Evolutionary conservation across 2,329 filamentous ascomycete genomes (phyloP).

Genomic region (Alternaria metachromatica): DNA sequence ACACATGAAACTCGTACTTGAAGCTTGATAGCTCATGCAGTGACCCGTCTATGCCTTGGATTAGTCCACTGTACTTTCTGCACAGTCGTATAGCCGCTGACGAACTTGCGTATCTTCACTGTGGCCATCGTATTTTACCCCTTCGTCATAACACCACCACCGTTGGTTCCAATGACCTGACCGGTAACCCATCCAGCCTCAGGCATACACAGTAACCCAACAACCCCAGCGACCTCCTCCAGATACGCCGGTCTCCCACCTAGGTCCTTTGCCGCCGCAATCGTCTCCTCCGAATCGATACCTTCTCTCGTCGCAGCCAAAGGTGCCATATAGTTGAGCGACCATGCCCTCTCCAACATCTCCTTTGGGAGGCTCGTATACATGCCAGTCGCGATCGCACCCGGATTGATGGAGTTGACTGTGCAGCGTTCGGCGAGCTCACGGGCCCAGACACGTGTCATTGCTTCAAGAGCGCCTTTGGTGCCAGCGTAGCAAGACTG

Average conservation of each 20-base stretch:
- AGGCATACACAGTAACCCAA: constrained; percentile 72
- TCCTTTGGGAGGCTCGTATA: constrained; percentile 63
- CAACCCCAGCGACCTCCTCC: constrained; percentile 72
- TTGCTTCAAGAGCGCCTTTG: constrained; percentile 68
- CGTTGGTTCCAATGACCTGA: constrained; percentile 77
- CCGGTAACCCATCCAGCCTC: constrained; percentile 77
- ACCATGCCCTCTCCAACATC: constrained; percentile 64
- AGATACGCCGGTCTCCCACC: constrained; percentile 67
- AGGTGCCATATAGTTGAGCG: constrained; percentile 67
- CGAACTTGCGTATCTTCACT: background rate
- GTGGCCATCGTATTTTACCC: background rate
- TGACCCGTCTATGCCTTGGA: background rate
- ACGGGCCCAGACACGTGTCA: constrained; percentile 68
- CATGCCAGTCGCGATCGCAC: constrained; percentile 63
- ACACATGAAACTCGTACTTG: background rate
- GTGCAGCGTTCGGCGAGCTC: constrained; percentile 65
- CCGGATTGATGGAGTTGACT: constrained; percentile 68
- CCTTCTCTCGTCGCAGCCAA: constrained; percentile 57
- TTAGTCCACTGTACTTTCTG: background rate
- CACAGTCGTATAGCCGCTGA: background rate
- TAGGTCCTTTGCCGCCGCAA: constrained; percentile 60
- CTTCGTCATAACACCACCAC: constrained; percentile 67
- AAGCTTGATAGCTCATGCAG: background rate
- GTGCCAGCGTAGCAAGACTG: constrained; percentile 67
- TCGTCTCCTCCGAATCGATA: constrained; percentile 58